Base-by-base conservation (phyloP, 441 rosid species). In the Croton setiger region DNA sequence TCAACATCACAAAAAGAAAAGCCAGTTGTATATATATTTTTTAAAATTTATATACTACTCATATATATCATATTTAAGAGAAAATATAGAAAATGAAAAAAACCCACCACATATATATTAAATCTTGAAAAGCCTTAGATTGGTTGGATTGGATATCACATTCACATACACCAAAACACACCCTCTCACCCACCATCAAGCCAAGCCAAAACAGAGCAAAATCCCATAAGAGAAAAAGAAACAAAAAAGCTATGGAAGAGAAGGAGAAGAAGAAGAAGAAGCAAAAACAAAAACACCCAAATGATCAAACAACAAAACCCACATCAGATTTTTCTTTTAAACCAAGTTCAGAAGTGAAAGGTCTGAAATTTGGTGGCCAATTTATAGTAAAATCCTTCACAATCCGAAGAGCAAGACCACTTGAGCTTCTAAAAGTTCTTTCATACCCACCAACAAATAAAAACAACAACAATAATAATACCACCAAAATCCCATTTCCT, bases 301-400 rank as follows among this genome's bases (percentile, higher is more conserved):
- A 83, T 72, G 82, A 80, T 36, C 84, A 84, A 60, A 75, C 83
- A 43, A 37, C 76, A 18, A 82, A 83, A 73, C 65, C 86, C 41
- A 33, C 97, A 0, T 74, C 93, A 9, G 93, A 91, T 65, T 78
- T 87, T 60, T 52, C 97, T 0, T 94, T 94, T 84, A 94, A 88
- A 67, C 91, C 92, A 0, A 62, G 81, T 51, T 76, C 96, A 47
- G 96, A 88, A 57, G 96, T 94, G 0, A 91, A 91, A 68, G 97
- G 98, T 12, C 86, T 94, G 52, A 84, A 84, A 21, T 91, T 91
- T 72, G 98, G 96, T 0, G 93, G 93, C 57, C 98, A 94, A 35
- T 84, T 94, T 80, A 80, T 94, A 6, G 93, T 94, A 12, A 94
- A 88, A 79, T 91, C 98, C n/a, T 94, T 94, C 91, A 88, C 97